Evolutionary conservation across 805 yeast species (phyloP).

Genomic region (Metschnikowia peoriensis): DNA sequence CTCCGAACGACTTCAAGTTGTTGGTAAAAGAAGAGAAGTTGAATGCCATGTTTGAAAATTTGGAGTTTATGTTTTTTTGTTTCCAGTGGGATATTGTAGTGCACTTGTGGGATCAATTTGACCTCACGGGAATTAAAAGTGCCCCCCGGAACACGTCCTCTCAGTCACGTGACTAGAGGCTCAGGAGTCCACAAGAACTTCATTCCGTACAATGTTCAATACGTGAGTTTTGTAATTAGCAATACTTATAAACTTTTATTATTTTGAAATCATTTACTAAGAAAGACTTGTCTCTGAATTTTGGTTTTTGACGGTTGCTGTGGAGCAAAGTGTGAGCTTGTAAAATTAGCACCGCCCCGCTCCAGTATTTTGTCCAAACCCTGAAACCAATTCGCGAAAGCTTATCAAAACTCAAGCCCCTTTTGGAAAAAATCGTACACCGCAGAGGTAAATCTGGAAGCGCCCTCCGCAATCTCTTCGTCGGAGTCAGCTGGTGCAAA

Average conservation of each 20-base stretch:
- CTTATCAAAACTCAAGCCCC: constrained; percentile 10
- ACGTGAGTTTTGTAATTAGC: too few species aligned
- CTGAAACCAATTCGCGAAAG: not conserved
- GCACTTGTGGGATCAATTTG: not conserved
- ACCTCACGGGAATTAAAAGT: not conserved
- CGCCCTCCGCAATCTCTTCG: constrained; percentile 16
- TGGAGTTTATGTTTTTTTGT: not conserved
- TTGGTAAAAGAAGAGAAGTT: constrained; percentile 42
- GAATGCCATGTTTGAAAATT: constrained; percentile 35
- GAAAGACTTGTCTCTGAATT: too few species aligned
- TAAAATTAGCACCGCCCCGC: not conserved
- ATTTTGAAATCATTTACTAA: too few species aligned
- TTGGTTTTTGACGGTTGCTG: too few species aligned
- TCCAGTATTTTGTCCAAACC: not conserved
- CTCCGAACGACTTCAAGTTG: constrained; percentile 40
- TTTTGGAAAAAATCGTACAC: constrained; percentile 15
- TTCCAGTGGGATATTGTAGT: not conserved
- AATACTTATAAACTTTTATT: too few species aligned
- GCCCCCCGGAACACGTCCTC: not conserved
- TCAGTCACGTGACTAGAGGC: not conserved
- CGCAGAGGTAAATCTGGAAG: constrained; percentile 12
- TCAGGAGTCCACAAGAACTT: too few species aligned
- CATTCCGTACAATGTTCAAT: too few species aligned
- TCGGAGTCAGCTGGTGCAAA: constrained; percentile 29
- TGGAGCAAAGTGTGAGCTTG: not conserved